Base-by-base conservation (phyloP, 441 rosid species). In the Aquilaria agallochum region DNA sequence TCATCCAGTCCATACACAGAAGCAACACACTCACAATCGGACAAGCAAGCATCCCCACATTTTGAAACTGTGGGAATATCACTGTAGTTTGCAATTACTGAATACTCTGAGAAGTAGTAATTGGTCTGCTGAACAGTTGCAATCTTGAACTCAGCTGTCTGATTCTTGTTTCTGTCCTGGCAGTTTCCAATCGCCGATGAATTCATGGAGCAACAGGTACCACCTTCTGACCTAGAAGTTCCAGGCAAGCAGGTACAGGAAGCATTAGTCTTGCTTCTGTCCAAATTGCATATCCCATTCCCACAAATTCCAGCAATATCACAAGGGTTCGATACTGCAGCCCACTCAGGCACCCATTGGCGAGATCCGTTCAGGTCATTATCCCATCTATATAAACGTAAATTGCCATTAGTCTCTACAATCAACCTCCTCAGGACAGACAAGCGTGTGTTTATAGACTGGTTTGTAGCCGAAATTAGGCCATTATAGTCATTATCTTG, bases 271-370 rank as follows among this genome's bases (percentile, higher is more conserved):
- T 86, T 88, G 78, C 84, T 83, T 61, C 83, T 64, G 55, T 75
- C 87, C 70, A 88, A 69, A 54, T 68, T 85, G 65, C 98, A 93
- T 4, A 90, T 76, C 46, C 97, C 98, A 49, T 86, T 86, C 2
- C 97, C 96, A 44, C 98, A 93, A 7, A 81, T 74, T 4, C 98
- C 98, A 2, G 98, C 87, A 56, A 90, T 82, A 46, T 80, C 87
- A 56, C 98, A 93, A 0, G 98, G 96, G 27, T 93, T 93, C 44
- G 97, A 88, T 7, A 85, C 88, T 6, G 96, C 97, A 30, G 98
- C 96, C 97, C 97, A 90, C 48, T 90, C 95, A 0, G 96, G 72
- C 1, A 90, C 90, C 96, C 96, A 93, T 58, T 77, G 92, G 52
- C 85, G 81, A 0, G 95, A 85, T 2, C 93, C 95, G 48, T 90